A percentile compares a stretch with the other conserved stretches of the same genome.
phyloP scores from a whole-genome alignment of 495 filamentous ascomycete species.

The Rusavskia elegans region DNA sequence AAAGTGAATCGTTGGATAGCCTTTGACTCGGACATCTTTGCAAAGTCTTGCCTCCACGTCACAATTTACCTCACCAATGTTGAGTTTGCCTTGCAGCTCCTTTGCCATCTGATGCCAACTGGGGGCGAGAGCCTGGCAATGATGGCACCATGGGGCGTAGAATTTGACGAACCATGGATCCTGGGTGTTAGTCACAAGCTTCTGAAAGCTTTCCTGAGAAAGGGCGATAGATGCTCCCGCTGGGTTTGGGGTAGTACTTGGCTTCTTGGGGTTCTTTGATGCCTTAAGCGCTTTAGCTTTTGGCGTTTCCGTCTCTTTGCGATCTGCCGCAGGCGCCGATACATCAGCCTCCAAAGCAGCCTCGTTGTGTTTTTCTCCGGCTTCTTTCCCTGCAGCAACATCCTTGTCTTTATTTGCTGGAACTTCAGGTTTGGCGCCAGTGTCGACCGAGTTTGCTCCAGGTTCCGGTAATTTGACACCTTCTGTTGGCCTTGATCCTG shows the following conservation, averaged over 20 bases:
- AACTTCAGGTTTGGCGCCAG: slow-evolving; percentile 27
- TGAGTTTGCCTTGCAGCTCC: slow-evolving; percentile 73
- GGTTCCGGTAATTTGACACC: slow-evolving; percentile 46
- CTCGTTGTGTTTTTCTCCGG: slow-evolving; percentile 29
- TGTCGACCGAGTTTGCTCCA: slow-evolving; percentile 33
- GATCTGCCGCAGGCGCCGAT: slow-evolving; percentile 15
- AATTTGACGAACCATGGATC: slow-evolving; percentile 99
- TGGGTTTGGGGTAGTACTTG: slow-evolving; percentile 47
- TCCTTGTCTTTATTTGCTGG: slow-evolving; percentile 34
- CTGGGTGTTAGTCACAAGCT: slow-evolving; percentile 65
- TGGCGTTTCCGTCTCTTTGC: not conserved
- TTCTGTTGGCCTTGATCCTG: slow-evolving; percentile 55
- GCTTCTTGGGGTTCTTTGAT: slow-evolving; percentile 26
- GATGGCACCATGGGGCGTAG: slow-evolving; percentile 91
- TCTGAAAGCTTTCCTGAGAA: slow-evolving; percentile 74
- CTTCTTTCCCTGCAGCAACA: slow-evolving; percentile 25
- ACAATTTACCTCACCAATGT: slow-evolving; percentile 94
- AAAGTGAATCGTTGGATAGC: slow-evolving; percentile 82
- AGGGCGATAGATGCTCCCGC: slow-evolving; percentile 58
- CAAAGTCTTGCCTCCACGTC: slow-evolving; percentile 70
- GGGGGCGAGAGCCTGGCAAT: slow-evolving; percentile 84
- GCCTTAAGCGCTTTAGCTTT: slow-evolving; percentile 6
- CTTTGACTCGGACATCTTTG: slow-evolving; percentile 64
- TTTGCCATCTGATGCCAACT: slow-evolving; percentile 81
- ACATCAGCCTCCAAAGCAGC: slow-evolving; percentile 15